Conservation (phyloP, 2,329 filamentous ascomycete genomes). For the Aspergillus brunneoviolaceus region DNA sequence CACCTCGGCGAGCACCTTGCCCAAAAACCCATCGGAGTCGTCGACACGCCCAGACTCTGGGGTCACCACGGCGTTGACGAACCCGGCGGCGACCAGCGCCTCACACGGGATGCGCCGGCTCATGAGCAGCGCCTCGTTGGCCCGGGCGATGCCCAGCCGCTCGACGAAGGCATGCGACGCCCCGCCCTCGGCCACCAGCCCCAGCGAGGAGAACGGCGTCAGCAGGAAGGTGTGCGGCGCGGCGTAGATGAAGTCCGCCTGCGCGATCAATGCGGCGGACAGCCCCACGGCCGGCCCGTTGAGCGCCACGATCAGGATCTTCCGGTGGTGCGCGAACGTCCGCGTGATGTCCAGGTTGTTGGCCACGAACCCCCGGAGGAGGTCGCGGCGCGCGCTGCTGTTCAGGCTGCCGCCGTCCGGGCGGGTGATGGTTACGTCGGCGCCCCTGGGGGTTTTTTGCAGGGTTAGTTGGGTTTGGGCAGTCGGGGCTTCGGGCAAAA, state of each 20-base stretch:
- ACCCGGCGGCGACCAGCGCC: constrained; percentile 74
- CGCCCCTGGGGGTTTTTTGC: constrained; percentile 58
- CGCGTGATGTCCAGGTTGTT: constrained; percentile 89
- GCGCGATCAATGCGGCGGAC: constrained; percentile 76
- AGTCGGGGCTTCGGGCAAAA: no score
- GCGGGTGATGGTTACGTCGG: constrained; percentile 66
- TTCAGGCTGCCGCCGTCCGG: constrained; percentile 40
- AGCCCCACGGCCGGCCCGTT: constrained; percentile 92
- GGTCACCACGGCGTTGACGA: constrained; percentile 79
- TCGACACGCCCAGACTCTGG: constrained; percentile 55
- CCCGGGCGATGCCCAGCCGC: constrained; percentile 74
- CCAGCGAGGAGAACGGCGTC: constrained; percentile 86
- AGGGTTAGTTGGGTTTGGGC: background rate
- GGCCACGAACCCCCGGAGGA: constrained; percentile 70
- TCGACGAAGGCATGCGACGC: constrained; percentile 76
- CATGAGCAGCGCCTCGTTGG: constrained; percentile 92
- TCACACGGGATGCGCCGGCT: constrained; percentile 71
- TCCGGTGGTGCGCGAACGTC: constrained; percentile 89
- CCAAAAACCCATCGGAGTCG: constrained; percentile 68
- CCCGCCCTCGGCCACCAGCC: constrained; percentile 85
- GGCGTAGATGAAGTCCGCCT: constrained; percentile 91
- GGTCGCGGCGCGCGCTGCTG: constrained; percentile 53
- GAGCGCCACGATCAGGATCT: constrained; percentile 85
- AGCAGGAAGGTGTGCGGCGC: constrained; percentile 79
- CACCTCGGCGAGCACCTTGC: constrained; percentile 73